Percentiles rank a stretch among this genome's conserved stretches.
phyloP scores from a whole-genome alignment of 371 early-diverging fungal genomes.

The Mortierella sp. region DNA sequence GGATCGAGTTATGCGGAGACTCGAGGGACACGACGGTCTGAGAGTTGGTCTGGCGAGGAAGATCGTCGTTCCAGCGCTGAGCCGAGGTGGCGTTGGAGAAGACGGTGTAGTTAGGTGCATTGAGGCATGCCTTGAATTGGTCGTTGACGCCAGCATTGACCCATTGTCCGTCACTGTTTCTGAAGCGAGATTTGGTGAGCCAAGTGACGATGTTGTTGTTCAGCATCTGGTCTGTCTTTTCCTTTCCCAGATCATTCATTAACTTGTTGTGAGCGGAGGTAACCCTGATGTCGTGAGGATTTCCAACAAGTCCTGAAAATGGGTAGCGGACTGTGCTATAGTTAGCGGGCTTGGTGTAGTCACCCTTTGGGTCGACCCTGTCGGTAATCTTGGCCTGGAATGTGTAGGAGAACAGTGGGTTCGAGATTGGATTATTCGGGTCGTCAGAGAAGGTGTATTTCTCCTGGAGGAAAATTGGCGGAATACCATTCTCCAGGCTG shows the following conservation, averaged over 20 bases:
- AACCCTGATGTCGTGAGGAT: not conserved
- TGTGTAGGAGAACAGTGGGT: constrained; percentile 3
- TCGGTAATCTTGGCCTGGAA: constrained; percentile 4
- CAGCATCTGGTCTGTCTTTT: not conserved
- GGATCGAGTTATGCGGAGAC: constrained; percentile 5
- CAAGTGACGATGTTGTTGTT: not conserved
- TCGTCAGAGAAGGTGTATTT: constrained; percentile 3
- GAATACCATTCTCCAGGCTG: constrained; percentile 3
- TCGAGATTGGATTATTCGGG: not conserved
- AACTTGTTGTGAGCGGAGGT: not conserved
- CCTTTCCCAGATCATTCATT: not conserved
- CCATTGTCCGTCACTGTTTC: not conserved
- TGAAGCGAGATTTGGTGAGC: not conserved
- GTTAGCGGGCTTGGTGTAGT: constrained; percentile 2
- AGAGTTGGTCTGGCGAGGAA: not conserved
- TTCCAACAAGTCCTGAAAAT: not conserved
- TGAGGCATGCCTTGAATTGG: not conserved
- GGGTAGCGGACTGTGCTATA: constrained; percentile 4
- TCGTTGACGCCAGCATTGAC: not conserved
- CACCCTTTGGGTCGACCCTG: not conserved
- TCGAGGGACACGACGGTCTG: not conserved
- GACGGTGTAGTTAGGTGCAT: constrained; percentile 5
- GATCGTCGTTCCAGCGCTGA: constrained; percentile 4
- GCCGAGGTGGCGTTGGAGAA: constrained; percentile 7
- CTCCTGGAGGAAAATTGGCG: constrained; percentile 1